Base-by-base conservation (phyloP, 2,329 filamentous ascomycete genomes). In the Neofusicoccum laricinum region DNA sequence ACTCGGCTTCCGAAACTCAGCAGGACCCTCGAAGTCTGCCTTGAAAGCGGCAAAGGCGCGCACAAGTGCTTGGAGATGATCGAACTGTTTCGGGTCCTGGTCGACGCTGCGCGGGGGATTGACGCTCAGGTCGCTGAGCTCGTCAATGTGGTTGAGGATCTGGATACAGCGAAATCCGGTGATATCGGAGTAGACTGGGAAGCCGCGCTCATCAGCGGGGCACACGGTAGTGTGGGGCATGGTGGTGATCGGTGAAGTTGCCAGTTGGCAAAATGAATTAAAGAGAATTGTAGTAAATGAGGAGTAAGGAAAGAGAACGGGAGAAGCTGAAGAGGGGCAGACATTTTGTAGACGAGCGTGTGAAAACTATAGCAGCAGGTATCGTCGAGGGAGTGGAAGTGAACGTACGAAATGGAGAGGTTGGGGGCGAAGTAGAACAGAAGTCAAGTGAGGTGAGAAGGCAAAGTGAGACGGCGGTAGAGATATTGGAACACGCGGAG, bases 21-120 rank as follows among this genome's bases (percentile, higher is more conserved):
- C 5, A 30, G 25, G 1, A 30, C 7, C 41, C 2, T 30, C 32
- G 19, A 50, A n/a, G 7, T 64, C 57, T 12, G 46, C 46, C 30
- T 58, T 51, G 55, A 64, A 62, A 15, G 51, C 30, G 15, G 46
- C 32, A 36, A 70, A 62, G 17, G 66, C 48, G 38, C 32, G 58
- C 36, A 67, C 65, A 34, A 69, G 67, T 8, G 41, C 55, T 3
- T 67, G 45, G 19, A 69, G 66, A 43, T 68, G 64, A 43, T 38
- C 46, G 25, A 46, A 41, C n/a, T 64, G 63, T 15, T 45, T 14
- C n/a, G 63, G 43, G 11, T 64, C 14, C 30, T 63, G 32, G 10
- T 14, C 6, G 50, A 58, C 2, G 30, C 19, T 48, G 38, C 50
- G 43, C 14, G 61, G 41, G 14, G 61, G 61, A 30, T 51, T 21